phyloP scores from a whole-genome alignment of 495 filamentous ascomycete species.

The Podospora fimiseda region DNA sequence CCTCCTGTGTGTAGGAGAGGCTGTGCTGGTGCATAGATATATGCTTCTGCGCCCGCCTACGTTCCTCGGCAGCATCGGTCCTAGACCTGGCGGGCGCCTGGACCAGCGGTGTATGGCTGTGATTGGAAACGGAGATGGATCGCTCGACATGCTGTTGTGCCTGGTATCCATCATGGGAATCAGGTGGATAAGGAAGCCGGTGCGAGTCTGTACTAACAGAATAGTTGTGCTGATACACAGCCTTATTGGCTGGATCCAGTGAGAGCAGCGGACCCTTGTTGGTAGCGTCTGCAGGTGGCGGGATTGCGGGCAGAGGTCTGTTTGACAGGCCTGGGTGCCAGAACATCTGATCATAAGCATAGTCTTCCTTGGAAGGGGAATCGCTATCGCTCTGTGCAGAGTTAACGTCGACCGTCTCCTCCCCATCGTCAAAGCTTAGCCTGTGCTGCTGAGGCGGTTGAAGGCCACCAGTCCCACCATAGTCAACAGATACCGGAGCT shows the following conservation, averaged over 20 bases:
- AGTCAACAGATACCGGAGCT: conserved; percentile 51
- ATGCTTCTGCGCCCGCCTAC: conserved; percentile 52
- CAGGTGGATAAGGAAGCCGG: conserved; percentile 22
- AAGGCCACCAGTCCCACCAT: conserved; percentile 77
- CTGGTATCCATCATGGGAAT: conserved; percentile 26
- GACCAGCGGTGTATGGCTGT: conserved; percentile 72
- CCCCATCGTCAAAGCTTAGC: conserved; percentile 90
- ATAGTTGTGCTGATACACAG: conserved; percentile 32
- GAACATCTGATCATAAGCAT: conserved; percentile 70
- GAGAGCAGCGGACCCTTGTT: conserved; percentile 35
- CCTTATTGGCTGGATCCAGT: conserved; percentile 27
- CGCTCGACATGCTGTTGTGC: conserved; percentile 60
- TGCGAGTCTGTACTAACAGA: conserved; percentile 34
- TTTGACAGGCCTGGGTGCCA: conserved; percentile 75
- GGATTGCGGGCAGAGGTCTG: conserved; percentile 76
- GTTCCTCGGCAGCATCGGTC: conserved; percentile 77
- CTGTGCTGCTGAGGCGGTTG: conserved; percentile 63
- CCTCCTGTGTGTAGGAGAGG: conserved; percentile 39
- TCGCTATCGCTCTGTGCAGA: conserved; percentile 50
- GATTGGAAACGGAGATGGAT: conserved; percentile 76
- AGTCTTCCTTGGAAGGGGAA: conserved; percentile 55
- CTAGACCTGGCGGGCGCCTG: conserved; percentile 82
- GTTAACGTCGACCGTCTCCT: conserved; percentile 58
- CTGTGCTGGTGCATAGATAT: conserved; percentile 46
- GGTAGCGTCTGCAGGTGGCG: conserved; percentile 38